Evolutionary conservation across 2,329 filamentous ascomycete genomes (phyloP).

Genomic region (Talaromyces sp.): DNA sequence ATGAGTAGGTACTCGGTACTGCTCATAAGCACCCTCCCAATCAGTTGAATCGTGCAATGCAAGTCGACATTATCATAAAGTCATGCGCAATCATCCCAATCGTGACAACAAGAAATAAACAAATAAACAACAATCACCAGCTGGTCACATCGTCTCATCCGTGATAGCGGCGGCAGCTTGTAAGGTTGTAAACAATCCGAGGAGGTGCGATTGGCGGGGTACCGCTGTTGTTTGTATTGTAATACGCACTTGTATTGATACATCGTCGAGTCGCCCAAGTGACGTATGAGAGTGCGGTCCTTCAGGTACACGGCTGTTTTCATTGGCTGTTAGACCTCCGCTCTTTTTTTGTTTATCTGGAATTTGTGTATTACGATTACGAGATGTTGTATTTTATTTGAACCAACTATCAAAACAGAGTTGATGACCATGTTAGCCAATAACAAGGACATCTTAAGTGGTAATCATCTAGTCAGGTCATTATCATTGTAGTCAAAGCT

Average conservation of each 20-base stretch:
- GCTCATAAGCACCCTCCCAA: constrained; percentile 5
- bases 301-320: constrained; percentile 7
- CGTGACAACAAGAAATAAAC: constrained; percentile 3
- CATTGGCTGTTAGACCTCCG: not conserved
- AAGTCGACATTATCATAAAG: constrained; percentile 4
- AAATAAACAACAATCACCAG: not conserved
- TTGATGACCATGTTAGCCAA: not conserved
- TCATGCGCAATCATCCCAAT: constrained; percentile 3
- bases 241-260: not conserved
- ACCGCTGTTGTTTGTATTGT: not conserved
- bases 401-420: not conserved
- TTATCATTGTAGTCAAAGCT: constrained; percentile 12
- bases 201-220: constrained; percentile 21
- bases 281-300: not conserved
- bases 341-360: constrained; percentile 6
- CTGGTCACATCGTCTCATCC: constrained; percentile 1
- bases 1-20: not conserved
- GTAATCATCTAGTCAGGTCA: not conserved
- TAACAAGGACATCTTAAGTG: not conserved
- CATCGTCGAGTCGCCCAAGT: not conserved
- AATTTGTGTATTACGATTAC: not conserved
- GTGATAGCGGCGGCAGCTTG: constrained; percentile 7
- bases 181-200: constrained; percentile 17
- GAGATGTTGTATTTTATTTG: not conserved
- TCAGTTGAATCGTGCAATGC: not conserved